Conservation (phyloP, 305 asterid genomes). For the Withania somnifera region DNA sequence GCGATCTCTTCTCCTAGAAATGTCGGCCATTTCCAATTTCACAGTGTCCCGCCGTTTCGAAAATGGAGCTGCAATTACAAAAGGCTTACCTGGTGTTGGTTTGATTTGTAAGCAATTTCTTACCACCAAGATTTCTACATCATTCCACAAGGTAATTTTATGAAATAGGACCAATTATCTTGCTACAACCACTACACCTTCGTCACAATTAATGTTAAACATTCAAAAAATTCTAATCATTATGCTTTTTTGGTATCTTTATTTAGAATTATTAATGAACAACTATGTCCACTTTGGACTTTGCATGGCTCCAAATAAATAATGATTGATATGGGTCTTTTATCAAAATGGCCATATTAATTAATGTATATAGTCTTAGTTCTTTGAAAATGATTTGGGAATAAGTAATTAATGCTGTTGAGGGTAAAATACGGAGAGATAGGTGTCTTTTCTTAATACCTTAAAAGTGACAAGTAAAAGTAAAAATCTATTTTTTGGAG, state of each 20-base stretch:
- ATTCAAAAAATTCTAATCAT: neutral
- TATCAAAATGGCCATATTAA: no score
- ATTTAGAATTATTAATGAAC: neutral
- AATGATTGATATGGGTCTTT: no score
- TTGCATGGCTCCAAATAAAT: no score
- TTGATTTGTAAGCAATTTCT: neutral
- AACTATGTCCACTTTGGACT: neutral
- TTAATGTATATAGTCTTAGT: no score
- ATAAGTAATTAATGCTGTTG: no score
- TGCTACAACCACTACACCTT: neutral
- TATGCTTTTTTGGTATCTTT: neutral
- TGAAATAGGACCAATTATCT: neutral
- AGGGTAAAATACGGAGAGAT: no score
- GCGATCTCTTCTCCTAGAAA: neutral
- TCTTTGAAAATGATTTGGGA: no score
- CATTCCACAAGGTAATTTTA: neutral
- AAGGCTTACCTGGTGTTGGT: neutral
- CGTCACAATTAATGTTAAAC: neutral
- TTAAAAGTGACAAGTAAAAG: no score
- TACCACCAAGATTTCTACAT: neutral
- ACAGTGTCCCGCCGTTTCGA: slow-evolving; percentile 3
- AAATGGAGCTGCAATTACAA: neutral
- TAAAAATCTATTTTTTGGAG: no score
- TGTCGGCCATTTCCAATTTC: slow-evolving; percentile 6
- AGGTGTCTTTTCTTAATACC: no score